Conservation (phyloP, 805 yeast genomes). For the Candida insectalens region DNA sequence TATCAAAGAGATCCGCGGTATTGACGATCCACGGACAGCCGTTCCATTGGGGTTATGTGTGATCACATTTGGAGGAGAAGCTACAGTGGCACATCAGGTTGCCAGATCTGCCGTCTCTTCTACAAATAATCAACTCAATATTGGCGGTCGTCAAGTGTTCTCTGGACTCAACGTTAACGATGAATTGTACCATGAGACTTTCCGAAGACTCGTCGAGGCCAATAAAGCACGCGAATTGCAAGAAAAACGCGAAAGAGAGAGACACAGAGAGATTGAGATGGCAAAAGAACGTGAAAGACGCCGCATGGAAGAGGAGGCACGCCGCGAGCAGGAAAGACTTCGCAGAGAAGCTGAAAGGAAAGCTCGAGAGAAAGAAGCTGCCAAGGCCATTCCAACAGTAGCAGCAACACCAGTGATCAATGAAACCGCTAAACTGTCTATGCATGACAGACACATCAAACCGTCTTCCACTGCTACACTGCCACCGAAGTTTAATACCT, state of each 20-base stretch:
- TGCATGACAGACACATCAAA: slow-evolving; percentile 24
- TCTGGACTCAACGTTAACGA: slow-evolving; percentile 41
- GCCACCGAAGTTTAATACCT: slow-evolving; percentile 38
- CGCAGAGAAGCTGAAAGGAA: not conserved
- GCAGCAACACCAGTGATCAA: not conserved
- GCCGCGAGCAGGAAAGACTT: not conserved
- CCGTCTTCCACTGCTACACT: slow-evolving; percentile 21
- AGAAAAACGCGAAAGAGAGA: slow-evolving; percentile 16
- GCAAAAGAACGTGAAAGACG: slow-evolving; percentile 7
- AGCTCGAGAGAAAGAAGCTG: not conserved
- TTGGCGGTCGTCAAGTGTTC: slow-evolving; percentile 44
- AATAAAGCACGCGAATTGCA: slow-evolving; percentile 29
- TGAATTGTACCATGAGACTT: slow-evolving; percentile 26
- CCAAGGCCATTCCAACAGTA: not conserved
- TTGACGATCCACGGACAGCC: slow-evolving; percentile 66
- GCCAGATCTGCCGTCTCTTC: slow-evolving; percentile 37
- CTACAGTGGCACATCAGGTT: slow-evolving; percentile 34
- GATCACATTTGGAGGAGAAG: slow-evolving; percentile 50
- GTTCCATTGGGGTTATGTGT: slow-evolving; percentile 69
- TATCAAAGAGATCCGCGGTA: slow-evolving; percentile 45
- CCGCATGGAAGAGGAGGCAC: slow-evolving; percentile 8
- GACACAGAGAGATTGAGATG: slow-evolving; percentile 9
- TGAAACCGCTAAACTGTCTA: slow-evolving; percentile 9
- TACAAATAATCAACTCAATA: slow-evolving; percentile 29
- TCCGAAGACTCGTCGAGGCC: slow-evolving; percentile 20